Conservation (phyloP, 2,329 filamentous ascomycete genomes). For the Penicillium aurantiogriseum region DNA sequence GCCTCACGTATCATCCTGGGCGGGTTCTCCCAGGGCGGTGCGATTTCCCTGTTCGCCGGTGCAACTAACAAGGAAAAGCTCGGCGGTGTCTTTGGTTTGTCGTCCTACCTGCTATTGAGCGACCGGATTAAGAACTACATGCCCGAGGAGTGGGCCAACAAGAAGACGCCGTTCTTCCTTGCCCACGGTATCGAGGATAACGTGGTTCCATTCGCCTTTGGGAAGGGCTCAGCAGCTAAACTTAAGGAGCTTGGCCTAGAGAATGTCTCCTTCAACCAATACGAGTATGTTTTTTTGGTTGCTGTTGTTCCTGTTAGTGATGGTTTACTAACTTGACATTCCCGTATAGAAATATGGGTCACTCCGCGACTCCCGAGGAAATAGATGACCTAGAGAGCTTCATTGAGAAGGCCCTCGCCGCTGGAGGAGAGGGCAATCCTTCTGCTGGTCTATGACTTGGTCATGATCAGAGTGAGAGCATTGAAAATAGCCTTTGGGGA, state of each 20-base stretch:
- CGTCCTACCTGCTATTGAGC: conserved; percentile 73
- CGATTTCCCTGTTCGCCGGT: conserved; percentile 78
- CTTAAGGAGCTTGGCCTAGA: conserved; percentile 68
- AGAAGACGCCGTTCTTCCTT: conserved; percentile 81
- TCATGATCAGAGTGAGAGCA: conserved; percentile 1
- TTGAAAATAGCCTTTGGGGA: conserved; percentile 9
- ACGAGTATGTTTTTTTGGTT: conserved; percentile 56
- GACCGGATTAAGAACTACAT: conserved; percentile 61
- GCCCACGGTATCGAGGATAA: conserved; percentile 78
- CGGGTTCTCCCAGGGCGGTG: conserved; percentile 70
- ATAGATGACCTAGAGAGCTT: conserved; percentile 76
- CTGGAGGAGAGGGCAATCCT: conserved; percentile 38
- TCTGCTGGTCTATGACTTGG: conserved; percentile 38
- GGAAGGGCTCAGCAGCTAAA: conserved; percentile 63
- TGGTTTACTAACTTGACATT: conserved; percentile 8
- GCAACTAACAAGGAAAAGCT: conserved; percentile 72
- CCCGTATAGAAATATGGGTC: conserved; percentile 61
- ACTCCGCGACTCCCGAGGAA: conserved; percentile 75
- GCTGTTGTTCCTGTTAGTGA: not conserved
- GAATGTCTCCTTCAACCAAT: conserved; percentile 71
- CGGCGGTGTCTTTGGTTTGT: conserved; percentile 84
- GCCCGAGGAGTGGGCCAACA: conserved; percentile 59
- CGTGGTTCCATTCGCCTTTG: conserved; percentile 69
- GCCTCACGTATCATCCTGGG: conserved; percentile 78
- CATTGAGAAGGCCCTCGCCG: conserved; percentile 53